Conservation (phyloP, 2,329 filamentous ascomycete species). For the Diaporthe amygdali region DNA sequence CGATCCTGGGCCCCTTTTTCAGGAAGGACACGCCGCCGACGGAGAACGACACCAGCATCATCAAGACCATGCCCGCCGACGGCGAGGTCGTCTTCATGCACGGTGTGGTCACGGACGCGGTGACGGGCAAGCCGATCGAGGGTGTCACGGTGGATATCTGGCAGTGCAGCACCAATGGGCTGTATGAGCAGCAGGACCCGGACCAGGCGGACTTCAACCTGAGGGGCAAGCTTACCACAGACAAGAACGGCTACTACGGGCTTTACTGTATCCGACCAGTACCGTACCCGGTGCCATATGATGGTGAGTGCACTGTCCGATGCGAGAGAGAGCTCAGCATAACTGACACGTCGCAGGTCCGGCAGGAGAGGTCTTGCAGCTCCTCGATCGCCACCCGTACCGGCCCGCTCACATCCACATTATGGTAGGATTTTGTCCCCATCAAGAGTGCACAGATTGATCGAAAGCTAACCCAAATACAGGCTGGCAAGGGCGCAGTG, state of each 20-base stretch:
- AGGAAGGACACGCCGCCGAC: constrained; percentile 72
- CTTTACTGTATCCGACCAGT: constrained; percentile 62
- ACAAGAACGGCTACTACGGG: constrained; percentile 64
- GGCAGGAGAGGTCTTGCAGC: constrained; percentile 53
- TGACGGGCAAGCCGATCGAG: constrained; percentile 67
- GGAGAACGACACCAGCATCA: constrained; percentile 72
- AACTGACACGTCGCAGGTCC: constrained; percentile 48
- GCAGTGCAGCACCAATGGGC: constrained; percentile 77
- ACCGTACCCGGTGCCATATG: constrained; percentile 40
- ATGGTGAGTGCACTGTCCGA: constrained; percentile 21
- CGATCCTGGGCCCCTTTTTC: constrained; percentile 88
- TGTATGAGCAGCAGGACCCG: constrained; percentile 71
- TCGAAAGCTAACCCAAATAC: neutral
- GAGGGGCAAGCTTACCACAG: constrained; percentile 68
- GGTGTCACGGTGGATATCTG: constrained; percentile 76
- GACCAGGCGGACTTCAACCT: constrained; percentile 68
- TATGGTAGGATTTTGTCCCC: constrained; percentile 45
- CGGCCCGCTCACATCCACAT: constrained; percentile 67
- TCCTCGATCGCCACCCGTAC: constrained; percentile 62
- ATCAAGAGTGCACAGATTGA: no score
- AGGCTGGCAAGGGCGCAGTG: constrained; percentile 26
- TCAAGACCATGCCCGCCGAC: constrained; percentile 54
- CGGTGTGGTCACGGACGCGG: constrained; percentile 60
- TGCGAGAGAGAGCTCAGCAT: neutral
- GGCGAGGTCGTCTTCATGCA: constrained; percentile 67